Evolutionary conservation across 345 rosid genomes (phyloP).

Genomic region (Sisymbrium altissimum): DNA sequence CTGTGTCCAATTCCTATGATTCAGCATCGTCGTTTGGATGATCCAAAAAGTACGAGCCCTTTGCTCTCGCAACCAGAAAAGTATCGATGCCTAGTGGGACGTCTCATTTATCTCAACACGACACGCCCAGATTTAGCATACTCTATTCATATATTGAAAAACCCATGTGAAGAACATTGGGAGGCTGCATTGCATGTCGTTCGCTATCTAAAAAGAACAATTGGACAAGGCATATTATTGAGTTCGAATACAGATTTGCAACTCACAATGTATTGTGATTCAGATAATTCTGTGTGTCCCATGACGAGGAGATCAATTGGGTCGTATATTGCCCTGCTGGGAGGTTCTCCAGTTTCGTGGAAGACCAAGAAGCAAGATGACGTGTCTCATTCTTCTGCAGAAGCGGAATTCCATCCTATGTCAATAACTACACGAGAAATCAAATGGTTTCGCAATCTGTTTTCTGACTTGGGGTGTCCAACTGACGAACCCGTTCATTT

Average conservation of each 20-base stretch:
- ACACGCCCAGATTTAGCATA: no score
- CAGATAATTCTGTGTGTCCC: not conserved
- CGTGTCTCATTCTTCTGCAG: not conserved
- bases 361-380: not conserved
- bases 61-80: no score
- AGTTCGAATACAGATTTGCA: not conserved
- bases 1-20: no score
- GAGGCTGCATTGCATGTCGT: no score
- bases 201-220: no score
- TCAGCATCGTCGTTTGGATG: no score
- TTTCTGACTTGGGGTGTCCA: not conserved
- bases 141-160: no score
- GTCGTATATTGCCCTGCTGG: not conserved
- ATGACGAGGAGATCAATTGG: not conserved
- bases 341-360: not conserved
- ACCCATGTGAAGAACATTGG: no score
- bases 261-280: not conserved
- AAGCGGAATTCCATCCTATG: not conserved
- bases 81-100: no score
- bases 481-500: not conserved
- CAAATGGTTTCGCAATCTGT: accelerated
- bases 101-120: no score
- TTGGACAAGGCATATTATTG: not conserved
- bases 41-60: no score
- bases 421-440: not conserved